Base-by-base conservation (phyloP, 116 monocot genomes). In the Dioscorea cayenensis region DNA sequence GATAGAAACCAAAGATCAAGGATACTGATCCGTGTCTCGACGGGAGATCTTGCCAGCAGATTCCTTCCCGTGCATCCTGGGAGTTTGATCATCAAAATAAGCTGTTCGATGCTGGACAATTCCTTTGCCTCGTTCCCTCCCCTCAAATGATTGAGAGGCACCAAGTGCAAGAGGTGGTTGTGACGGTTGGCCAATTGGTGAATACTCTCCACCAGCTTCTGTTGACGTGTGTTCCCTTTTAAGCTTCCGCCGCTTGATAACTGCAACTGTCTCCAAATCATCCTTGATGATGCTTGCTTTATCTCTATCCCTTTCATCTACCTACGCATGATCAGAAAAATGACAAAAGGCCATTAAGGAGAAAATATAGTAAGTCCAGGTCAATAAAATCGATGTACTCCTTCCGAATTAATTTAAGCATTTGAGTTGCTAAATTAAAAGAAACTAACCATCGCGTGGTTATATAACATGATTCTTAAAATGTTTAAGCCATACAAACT, bases 11-110 rank as follows among this genome's bases (percentile, higher is more conserved):
- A 43, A 43, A 43, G 8, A 13, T 52, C 49, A 79, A 91, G 94
- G 94, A 94, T 92, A 97, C 94, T 83, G 89, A 37, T 99, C 99
- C 27, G 50, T 51, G 21, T 99, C 99, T n/a, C 94, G 77, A 14
- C 99, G 86, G 63, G 72, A 73, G 23, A 82, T 70, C 81, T 99
- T 99, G 73, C 84, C 84, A 64, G 79, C 65, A 36, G 73, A 66
- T 72, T 99, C 99, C 78, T 99, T 99, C 23, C 81, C 74, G 75
- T 94, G 99, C 17, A 84, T 43, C 67, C 94, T 86, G 36, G 81
- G 64, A 13, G 50, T 75, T 35, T 85, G 76, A 66, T 94, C 99
- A 7, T 97, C 97, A 28, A 76, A 65, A 67, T 93, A 86, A 48
- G 81, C 67, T 27, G 79, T 65, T 12, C 90, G 82, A 70, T 87